Evolutionary conservation across 2,329 filamentous ascomycete species (phyloP), one percentile per base, ranked within the genome.

Genomic region (Cyphellophora europaea): DNA sequence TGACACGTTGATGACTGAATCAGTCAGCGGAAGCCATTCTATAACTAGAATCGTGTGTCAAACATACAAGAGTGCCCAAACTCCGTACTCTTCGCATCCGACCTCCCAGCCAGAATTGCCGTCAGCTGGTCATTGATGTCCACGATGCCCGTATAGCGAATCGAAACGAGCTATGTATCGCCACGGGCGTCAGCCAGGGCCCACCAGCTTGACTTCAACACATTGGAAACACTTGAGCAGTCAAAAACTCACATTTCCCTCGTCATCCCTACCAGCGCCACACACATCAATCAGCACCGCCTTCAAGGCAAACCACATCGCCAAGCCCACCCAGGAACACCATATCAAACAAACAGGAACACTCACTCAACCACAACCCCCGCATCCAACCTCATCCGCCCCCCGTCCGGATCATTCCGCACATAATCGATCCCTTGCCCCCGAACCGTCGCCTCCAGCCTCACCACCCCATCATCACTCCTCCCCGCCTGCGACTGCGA

Each of bases 71-170:
- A 52, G 37, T 58, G 51, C 3, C 59, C 60, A 43, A 56, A 64
- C 0, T 54, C 51, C 5, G 59, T 64, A 2, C 53, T 50, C 11
- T 49, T 49, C 15, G 56, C 53, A 18, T 53, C 50, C 2, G 50
- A 51, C 15, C 45, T 42, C 3, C 55, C 56, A 2, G 37, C 32
- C 12, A 64, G 48, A n/a, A 63, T 55, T 5, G 51, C 49, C 12
- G 33, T 31, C 28, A 61, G 42, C 11, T 49, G 55, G 4, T 53
- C 52, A 3, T 49, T 56, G 23, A 63, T 41, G 3, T 53, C 52
- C 16, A 63, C 43, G 18, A 60, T 47, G 19, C 62, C 62, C 5
- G 56, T 61, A 45, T 66, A 65, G 38, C 56, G 52, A 34, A 63
- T 32, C 38, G 61, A 61, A 33, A 65, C 47, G 19, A 51, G 49